Evolutionary conservation across 75 land plant species (phyloP).

Genomic region (Picea sitchensis): DNA sequence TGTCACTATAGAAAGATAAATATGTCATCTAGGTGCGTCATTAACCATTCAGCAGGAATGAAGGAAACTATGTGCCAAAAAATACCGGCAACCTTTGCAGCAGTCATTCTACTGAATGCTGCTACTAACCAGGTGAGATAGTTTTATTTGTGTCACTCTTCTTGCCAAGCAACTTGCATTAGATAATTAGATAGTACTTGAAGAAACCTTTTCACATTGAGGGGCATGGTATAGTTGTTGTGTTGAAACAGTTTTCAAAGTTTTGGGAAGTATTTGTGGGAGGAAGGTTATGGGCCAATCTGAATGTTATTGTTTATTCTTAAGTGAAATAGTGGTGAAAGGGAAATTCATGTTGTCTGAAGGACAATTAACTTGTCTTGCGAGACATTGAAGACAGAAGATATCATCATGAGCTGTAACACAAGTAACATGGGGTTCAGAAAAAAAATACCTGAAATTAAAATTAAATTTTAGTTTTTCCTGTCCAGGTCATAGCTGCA

Average conservation of each 20-base stretch:
- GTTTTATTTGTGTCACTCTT: neutral
- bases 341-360: neutral
- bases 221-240: neutral
- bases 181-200: neutral
- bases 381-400: constrained; percentile 2
- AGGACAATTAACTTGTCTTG: neutral
- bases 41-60: too few species aligned
- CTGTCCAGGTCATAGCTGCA: constrained; percentile 47
- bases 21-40: too few species aligned
- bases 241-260: neutral
- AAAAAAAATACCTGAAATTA: neutral
- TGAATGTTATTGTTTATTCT: neutral
- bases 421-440: constrained; percentile 5
- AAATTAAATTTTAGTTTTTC: constrained; percentile 5
- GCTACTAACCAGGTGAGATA: constrained; percentile 7
- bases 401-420: neutral
- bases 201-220: neutral
- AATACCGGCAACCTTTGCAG: constrained; percentile 2
- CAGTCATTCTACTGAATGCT: constrained; percentile 5
- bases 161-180: constrained; percentile 3
- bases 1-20: too few species aligned
- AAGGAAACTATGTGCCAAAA: neutral
- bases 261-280: neutral
- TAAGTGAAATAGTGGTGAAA: neutral
- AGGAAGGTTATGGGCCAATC: neutral